These are phyloP conservation scores for Globisporangium alternatum DNA, from an alignment of 352 stramenopile genomes.

Conservation along the genomic window DNA sequence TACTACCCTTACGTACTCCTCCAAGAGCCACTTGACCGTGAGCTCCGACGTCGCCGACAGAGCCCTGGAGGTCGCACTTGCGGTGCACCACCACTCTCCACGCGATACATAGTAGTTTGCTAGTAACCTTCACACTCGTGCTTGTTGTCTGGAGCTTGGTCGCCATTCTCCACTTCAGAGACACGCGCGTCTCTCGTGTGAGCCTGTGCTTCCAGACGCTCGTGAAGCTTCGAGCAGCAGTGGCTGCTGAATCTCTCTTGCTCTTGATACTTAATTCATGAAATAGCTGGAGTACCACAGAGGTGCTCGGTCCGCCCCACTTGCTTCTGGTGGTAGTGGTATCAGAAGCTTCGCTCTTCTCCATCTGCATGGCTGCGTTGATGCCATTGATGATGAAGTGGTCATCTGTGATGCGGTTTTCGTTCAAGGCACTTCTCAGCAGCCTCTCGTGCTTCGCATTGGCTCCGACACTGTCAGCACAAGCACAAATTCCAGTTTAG, in stretches of 20 bases:
- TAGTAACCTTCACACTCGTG: no score
- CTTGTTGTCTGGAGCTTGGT: background rate
- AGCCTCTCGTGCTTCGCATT: slow-evolving; percentile 4
- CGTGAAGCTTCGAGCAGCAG: background rate
- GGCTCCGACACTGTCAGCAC: background rate
- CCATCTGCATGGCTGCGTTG: slow-evolving; percentile 8
- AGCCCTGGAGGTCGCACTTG: slow-evolving; percentile 18
- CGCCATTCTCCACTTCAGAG: slow-evolving; percentile 23
- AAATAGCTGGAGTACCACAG: slow-evolving; percentile 8
- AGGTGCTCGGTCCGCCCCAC: slow-evolving; percentile 12
- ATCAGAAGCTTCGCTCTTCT: slow-evolving; percentile 1
- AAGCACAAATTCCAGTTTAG: background rate
- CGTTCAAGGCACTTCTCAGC: slow-evolving; percentile 15
- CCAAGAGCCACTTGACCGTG: background rate
- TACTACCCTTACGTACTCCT: slow-evolving; percentile 4
- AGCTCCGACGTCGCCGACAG: slow-evolving; percentile 16
- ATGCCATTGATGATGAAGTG: slow-evolving; percentile 8
- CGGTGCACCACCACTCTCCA: slow-evolving; percentile 25
- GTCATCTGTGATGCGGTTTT: slow-evolving; percentile 20
- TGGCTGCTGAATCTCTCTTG: background rate
- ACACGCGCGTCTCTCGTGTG: slow-evolving; percentile 14
- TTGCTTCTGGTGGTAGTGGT: slow-evolving; percentile 3
- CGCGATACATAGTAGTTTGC: background rate
- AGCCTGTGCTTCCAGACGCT: slow-evolving; percentile 22
- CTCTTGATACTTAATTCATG: no score